Conservation (phyloP, 768 basidiomycete genomes). For the Trametes elegans region DNA sequence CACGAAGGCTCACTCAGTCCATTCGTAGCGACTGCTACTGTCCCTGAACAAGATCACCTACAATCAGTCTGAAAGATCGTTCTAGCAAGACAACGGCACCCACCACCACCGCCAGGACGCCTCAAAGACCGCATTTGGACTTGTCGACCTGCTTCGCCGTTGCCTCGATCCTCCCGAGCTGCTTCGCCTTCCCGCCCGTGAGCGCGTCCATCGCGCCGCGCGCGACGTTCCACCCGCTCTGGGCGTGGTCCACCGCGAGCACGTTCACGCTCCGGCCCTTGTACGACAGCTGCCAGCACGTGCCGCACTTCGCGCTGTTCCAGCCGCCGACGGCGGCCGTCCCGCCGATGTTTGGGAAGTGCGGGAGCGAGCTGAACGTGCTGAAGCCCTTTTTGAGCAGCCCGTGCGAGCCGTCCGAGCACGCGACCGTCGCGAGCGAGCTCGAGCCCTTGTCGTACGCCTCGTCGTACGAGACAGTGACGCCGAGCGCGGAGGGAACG, state of each 20-base stretch:
- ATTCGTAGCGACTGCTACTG: too few relatives aligned
- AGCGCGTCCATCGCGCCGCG: slow-evolving; percentile 30
- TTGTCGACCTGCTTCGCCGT: slow-evolving; percentile 26
- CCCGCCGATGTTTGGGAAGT: slow-evolving; percentile 61
- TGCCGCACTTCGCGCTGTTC: slow-evolving; percentile 53
- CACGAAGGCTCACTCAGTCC: too few relatives aligned
- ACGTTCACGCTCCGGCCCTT: slow-evolving; percentile 45
- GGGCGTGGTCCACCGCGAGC: slow-evolving; percentile 50
- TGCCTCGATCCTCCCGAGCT: slow-evolving; percentile 28
- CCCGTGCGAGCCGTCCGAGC: slow-evolving; percentile 43
- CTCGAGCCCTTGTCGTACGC: slow-evolving; percentile 44
- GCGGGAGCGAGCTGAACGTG: slow-evolving; percentile 51
- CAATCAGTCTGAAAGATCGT: too few relatives aligned
- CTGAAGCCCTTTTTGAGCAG: slow-evolving; percentile 39
- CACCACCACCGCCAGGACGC: background rate
- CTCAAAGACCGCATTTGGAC: slow-evolving; percentile 40
- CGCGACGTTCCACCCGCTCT: slow-evolving; percentile 38
- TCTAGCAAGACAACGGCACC: too few relatives aligned
- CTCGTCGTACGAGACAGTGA: slow-evolving; percentile 42
- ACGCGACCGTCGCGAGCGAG: slow-evolving; percentile 44
- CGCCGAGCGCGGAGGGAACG: slow-evolving; percentile 13
- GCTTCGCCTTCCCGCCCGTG: slow-evolving; percentile 25
- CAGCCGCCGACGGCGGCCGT: slow-evolving; percentile 48
- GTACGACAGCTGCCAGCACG: slow-evolving; percentile 60
- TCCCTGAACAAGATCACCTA: too few relatives aligned